phyloP scores from a whole-genome alignment of 2,329 filamentous ascomycete genomes.

The Pestalotiopsis sp. region DNA sequence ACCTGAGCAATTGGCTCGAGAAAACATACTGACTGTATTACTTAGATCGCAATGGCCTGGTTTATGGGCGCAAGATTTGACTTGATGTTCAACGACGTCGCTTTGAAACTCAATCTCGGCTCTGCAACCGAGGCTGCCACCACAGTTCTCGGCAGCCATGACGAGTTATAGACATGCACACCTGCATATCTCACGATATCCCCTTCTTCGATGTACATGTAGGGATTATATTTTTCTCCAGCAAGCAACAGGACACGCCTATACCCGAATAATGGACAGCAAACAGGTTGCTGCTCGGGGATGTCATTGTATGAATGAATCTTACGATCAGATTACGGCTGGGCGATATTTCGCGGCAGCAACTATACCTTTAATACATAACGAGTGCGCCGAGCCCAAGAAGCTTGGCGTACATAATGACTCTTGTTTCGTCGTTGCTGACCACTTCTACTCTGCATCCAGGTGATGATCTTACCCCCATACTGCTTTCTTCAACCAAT shows the following conservation, averaged over 20 bases:
- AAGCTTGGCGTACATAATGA: background rate
- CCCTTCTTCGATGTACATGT: conserved; percentile 3
- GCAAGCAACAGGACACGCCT: background rate
- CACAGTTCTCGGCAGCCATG: conserved; percentile 30
- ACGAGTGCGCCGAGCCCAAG: background rate
- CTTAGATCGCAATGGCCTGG: conserved; percentile 76
- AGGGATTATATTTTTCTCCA: background rate
- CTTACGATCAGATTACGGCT: background rate
- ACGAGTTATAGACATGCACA: conserved; percentile 36
- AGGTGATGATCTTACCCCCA: background rate
- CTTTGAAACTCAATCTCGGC: background rate
- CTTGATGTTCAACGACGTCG: conserved; percentile 50
- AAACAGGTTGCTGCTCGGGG: conserved; percentile 1
- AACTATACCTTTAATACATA: conserved; percentile 5
- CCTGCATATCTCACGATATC: conserved; percentile 4
- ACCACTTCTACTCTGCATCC: background rate
- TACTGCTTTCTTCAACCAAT: background rate
- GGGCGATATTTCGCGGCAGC: background rate
- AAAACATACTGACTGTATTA: conserved; percentile 16
- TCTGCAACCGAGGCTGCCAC: background rate
- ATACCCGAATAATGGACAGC: background rate
- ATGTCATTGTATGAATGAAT: conserved; percentile 1
- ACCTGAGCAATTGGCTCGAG: background rate
- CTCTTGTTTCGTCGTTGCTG: background rate
- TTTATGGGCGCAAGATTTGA: conserved; percentile 83